Base-by-base conservation (phyloP, 176 grass and related monocot species). In the Eragrostis curvula region DNA sequence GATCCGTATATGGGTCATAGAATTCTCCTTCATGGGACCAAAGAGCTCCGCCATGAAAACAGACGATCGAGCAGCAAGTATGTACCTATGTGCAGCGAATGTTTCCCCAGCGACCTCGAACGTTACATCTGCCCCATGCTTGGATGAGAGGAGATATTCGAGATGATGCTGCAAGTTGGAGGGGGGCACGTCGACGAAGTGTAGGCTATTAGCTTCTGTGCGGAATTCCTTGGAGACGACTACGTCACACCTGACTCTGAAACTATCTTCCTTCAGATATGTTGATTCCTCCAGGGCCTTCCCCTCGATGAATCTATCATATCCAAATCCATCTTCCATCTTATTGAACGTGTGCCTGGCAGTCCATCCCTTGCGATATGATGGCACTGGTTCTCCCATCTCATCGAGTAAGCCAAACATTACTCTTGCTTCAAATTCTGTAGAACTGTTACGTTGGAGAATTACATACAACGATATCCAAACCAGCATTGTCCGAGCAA, bases 11-110 rank as follows among this genome's bases (percentile, higher is more conserved):
- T 9, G 47, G 0, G 15, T 13, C 27, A 5, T 55, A 11, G 2
- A 30, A 1, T 51, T 88, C 48, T 88, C 86, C 51, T 30, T 52
- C 86, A 83, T 78, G 0, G 16, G 9, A 0, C 73, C 72, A 8
- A 57, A 78, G 25, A 88, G 71, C 17, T 66, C 29, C 0, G 52
- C 79, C 62, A 28, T 83, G 49, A 83, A 78, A 7, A 88, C 86
- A 0, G 73, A 50, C 0, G 79, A 88, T 27, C 86, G 29, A 0
- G 62, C 72, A 0, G 73, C 63, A 2, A 88, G 79, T 18, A 87
- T 16, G 2, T 3, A 25, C 63, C 47, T 20, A 17, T 87, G 85
- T 7, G 70, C 57, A 0, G 13, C 1, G 18, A 83, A 78, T 3
- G 12, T 46, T 47, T 82, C 30, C 0, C 49, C 49, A 0, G 5